Base-by-base conservation (phyloP, 441 rosid species). In the Erodium chrysanthum region DNA sequence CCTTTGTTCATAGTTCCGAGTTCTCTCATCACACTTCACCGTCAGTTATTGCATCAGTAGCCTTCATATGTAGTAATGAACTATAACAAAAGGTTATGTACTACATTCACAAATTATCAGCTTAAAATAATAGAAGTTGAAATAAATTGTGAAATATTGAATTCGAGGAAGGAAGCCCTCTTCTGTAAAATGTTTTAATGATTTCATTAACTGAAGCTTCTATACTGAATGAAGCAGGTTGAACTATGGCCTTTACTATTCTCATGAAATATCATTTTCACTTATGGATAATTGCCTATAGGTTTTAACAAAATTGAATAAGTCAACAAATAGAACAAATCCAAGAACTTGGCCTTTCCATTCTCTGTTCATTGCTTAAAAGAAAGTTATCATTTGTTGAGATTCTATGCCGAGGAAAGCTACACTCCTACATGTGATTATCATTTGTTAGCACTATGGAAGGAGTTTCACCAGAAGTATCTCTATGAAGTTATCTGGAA, bases 1-100 rank as follows among this genome's bases (percentile, higher is more conserved):
- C 20, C 37, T 25, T 60, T 18, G 3, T 52, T 67, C 11, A 40
- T 65, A 40, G 64, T 60, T 20, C 74, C 22, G 66, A 52, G 74
- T 54, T 71, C 58, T 25, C 18, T 37, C 44, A 27, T 71, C 29
- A 15, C 27, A 18, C 5, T 59, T 52, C 64, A 50, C 61, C 40
- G 23, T 17, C 29, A 23, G 42, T 31, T 54, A 40, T 56, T 52
- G 27, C 20, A n/a, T 0, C 44, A 54, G 15, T 35, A 15, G 35
- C 25, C 20, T 9, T 65, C 5, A 8, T 11, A 9, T 54, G 63
- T 59, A 63, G n/a, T 63, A 23, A 9, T 22, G 31, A 46, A 18
- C 25, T 8, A 56, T 50, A 4, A 17, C 3, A 20, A 7, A 20
- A 8, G 25, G 8, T 56, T 21, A 1, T 56, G 61, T 20, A 21